Percentiles rank a stretch among this genome's conserved stretches.
Evolutionary conservation across 345 rosid genomes (phyloP).

Genomic region (Tarenaya hassleriana): DNA sequence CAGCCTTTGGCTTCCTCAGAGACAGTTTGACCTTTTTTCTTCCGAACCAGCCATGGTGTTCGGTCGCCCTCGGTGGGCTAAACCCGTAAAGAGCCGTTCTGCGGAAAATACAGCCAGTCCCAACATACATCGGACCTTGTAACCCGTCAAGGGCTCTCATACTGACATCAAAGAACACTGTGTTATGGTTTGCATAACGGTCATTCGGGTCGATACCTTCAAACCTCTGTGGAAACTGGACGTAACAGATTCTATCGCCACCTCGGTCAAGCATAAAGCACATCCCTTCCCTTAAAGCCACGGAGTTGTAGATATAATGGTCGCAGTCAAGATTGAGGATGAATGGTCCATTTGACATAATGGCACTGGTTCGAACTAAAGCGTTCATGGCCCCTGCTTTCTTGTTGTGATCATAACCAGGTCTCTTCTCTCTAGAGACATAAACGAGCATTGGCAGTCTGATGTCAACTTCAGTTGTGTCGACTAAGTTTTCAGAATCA

Average conservation of each 20-base stretch:
- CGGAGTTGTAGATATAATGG: slow-evolving; percentile 52
- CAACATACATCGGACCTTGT: slow-evolving; percentile 61
- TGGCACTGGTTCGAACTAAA: slow-evolving; percentile 52
- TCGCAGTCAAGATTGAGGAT: slow-evolving; percentile 63
- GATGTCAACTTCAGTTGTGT: slow-evolving; percentile 49
- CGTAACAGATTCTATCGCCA: slow-evolving; percentile 51
- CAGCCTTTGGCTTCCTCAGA: slow-evolving; percentile 40
- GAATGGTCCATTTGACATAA: slow-evolving; percentile 67
- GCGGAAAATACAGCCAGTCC: slow-evolving; percentile 60
- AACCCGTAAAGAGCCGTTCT: slow-evolving; percentile 60
- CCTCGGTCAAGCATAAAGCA: slow-evolving; percentile 68
- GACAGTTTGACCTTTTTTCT: slow-evolving; percentile 51
- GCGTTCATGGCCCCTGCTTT: slow-evolving; percentile 75
- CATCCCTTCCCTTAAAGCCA: slow-evolving; percentile 62
- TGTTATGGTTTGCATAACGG: slow-evolving; percentile 58
- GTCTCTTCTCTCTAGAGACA: slow-evolving; percentile 61
- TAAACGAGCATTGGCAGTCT: slow-evolving; percentile 56
- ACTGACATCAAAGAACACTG: slow-evolving; percentile 57
- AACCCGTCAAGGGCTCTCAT: slow-evolving; percentile 66
- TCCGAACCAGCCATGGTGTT: slow-evolving; percentile 71
- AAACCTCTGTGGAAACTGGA: slow-evolving; percentile 63
- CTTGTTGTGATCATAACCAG: slow-evolving; percentile 63
- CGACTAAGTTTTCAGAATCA: slow-evolving; percentile 41
- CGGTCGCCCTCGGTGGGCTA: slow-evolving; percentile 69
- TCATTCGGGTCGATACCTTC: slow-evolving; percentile 62